Evolutionary conservation across 805 yeast genomes (phyloP).

Genomic region (Hanseniaspora hatyaiensis): DNA sequence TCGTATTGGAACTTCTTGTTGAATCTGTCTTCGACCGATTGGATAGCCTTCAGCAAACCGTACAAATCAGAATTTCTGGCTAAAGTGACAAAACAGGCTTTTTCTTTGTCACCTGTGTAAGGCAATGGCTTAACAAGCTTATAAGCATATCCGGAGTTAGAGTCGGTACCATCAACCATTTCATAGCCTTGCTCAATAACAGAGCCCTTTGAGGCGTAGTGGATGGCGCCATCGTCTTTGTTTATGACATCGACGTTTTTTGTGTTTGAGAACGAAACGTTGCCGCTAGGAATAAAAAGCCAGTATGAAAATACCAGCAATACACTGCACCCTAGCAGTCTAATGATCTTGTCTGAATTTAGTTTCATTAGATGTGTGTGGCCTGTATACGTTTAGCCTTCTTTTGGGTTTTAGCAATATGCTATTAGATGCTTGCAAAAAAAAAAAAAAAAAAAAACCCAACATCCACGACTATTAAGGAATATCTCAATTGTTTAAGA

Average conservation of each 20-base stretch:
- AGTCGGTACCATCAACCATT: conserved; percentile 1
- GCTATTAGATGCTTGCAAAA: no score
- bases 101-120: conserved; percentile 33
- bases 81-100: conserved; percentile 71
- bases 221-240: conserved; percentile 8
- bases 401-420: no score
- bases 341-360: conserved; percentile 12
- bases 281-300: conserved; percentile 12
- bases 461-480: no score
- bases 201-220: not conserved
- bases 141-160: conserved; percentile 11
- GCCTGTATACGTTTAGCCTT: not conserved
- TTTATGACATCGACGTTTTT: not conserved
- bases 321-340: conserved; percentile 13
- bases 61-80: conserved; percentile 67
- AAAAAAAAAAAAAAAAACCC: no score
- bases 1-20: conserved; percentile 72
- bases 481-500: no score
- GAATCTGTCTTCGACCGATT: conserved; percentile 80
- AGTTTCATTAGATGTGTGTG: conserved; percentile 1
- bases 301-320: conserved; percentile 14
- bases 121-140: conserved; percentile 8
- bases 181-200: conserved; percentile 3
- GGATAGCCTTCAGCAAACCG: conserved; percentile 50
- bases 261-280: not conserved